Conservation (phyloP, 2,329 filamentous ascomycete species). For the Cladosporium sp. region DNA sequence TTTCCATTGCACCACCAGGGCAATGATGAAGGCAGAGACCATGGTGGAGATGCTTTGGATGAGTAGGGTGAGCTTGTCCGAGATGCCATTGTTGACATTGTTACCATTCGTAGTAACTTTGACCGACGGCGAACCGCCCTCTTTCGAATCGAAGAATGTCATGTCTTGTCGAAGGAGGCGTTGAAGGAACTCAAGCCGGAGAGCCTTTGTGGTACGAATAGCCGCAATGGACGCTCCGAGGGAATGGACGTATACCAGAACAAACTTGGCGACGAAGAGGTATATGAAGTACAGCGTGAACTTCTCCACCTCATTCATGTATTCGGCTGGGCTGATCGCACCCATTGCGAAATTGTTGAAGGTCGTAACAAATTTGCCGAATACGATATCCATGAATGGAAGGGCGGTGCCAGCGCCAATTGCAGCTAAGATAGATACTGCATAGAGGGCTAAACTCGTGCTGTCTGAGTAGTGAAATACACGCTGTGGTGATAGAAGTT, state of each 20-base stretch:
- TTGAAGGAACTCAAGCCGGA: slow-evolving; percentile 59
- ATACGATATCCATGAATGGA: slow-evolving; percentile 49
- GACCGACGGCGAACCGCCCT: slow-evolving; percentile 55
- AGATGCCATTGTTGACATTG: slow-evolving; percentile 37
- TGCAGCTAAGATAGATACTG: slow-evolving; percentile 30
- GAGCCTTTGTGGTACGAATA: slow-evolving; percentile 47
- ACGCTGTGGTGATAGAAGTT: slow-evolving; percentile 15
- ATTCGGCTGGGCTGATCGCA: background rate
- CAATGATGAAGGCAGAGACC: slow-evolving; percentile 38
- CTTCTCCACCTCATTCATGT: slow-evolving; percentile 7
- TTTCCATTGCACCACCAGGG: slow-evolving; percentile 40
- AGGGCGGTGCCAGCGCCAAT: slow-evolving; percentile 43
- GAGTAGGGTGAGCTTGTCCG: slow-evolving; percentile 35
- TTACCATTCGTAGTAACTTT: slow-evolving; percentile 55
- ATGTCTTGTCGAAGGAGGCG: slow-evolving; percentile 63
- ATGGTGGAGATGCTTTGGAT: slow-evolving; percentile 36
- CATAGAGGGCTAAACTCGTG: slow-evolving; percentile 26
- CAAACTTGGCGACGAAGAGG: slow-evolving; percentile 64
- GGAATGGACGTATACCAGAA: slow-evolving; percentile 53
- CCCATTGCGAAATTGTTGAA: slow-evolving; percentile 9
- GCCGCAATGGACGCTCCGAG: slow-evolving; percentile 47
- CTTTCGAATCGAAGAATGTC: slow-evolving; percentile 59
- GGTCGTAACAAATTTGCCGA: slow-evolving; percentile 45
- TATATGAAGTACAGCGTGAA: slow-evolving; percentile 63
- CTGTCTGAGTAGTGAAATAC: slow-evolving; percentile 32